phyloP scores from a whole-genome alignment of 225 moss, liverwort and hornwort species.

The Climacium dendroides region DNA sequence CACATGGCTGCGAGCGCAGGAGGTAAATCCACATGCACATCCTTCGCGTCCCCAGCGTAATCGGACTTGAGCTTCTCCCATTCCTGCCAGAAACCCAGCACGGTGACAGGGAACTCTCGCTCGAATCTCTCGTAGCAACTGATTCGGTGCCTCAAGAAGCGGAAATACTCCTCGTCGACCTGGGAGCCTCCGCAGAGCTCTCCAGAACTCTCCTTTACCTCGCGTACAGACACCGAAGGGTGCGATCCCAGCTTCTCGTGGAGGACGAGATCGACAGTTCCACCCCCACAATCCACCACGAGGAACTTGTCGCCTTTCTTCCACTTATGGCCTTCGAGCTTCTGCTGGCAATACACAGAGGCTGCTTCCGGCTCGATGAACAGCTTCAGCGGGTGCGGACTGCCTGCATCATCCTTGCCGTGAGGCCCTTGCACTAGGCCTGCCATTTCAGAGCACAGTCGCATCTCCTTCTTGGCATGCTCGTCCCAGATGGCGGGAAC shows the following conservation, averaged over 20 bases:
- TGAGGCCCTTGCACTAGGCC: background rate
- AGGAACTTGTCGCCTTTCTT: background rate
- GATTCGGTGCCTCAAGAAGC: background rate
- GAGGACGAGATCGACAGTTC: background rate
- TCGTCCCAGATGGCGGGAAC: slow-evolving; percentile 31
- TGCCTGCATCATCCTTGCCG: background rate
- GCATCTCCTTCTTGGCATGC: background rate
- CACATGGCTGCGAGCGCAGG: background rate
- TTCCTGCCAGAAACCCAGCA: background rate
- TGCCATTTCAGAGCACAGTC: background rate
- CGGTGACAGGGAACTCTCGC: background rate
- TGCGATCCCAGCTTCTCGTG: background rate
- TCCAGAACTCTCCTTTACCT: background rate
- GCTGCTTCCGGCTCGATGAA: slow-evolving; percentile 3
- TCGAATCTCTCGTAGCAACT: background rate
- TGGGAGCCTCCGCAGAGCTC: slow-evolving; percentile 3
- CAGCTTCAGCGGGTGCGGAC: background rate
- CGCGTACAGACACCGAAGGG: background rate
- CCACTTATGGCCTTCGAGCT: background rate
- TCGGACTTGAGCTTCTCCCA: background rate
- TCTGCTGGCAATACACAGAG: background rate
- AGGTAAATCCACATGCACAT: background rate
- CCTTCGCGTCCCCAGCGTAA: background rate
- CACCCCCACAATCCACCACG: background rate
- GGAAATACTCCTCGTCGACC: background rate